Percentiles rank a stretch among this genome's conserved stretches.
Evolutionary conservation across 768 basidiomycete genomes (phyloP).

Genomic region (Pleurotus djamor): DNA sequence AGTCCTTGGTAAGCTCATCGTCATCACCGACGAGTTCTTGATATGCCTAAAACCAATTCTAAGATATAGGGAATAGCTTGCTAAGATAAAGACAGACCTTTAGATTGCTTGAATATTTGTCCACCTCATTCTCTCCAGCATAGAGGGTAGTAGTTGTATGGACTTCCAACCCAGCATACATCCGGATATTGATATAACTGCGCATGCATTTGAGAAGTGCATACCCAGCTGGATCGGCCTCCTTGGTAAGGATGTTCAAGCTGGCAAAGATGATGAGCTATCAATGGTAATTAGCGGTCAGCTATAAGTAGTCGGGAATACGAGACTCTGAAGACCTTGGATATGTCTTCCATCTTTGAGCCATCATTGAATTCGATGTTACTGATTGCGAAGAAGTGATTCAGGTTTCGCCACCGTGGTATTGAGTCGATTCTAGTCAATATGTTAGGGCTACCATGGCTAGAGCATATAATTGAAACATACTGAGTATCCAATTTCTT

Average conservation of each 20-base stretch:
- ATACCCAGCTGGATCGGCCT: slow-evolving; percentile 15
- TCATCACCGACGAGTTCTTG: not conserved
- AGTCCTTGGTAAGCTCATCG: slow-evolving; percentile 17
- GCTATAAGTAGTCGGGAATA: not conserved
- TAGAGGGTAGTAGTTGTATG: slow-evolving; percentile 25
- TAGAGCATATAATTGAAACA: slow-evolving; percentile 8
- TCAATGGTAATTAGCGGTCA: not conserved
- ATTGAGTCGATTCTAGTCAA: slow-evolving; percentile 20
- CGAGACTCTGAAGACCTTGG: slow-evolving; percentile 20
- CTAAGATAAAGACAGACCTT: slow-evolving; percentile 14
- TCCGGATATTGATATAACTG: slow-evolving; percentile 26
- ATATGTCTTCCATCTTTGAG: slow-evolving; percentile 30
- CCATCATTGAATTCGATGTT: slow-evolving; percentile 29
- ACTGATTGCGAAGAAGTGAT: slow-evolving; percentile 24
- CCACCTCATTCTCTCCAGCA: slow-evolving; percentile 14
- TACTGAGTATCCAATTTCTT: slow-evolving; percentile 22
- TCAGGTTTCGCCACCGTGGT: slow-evolving; percentile 30
- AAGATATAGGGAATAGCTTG: not conserved
- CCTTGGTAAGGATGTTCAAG: slow-evolving; percentile 16
- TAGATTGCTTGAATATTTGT: slow-evolving; percentile 13
- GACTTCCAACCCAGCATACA: slow-evolving; percentile 23
- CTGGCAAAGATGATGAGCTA: slow-evolving; percentile 26
- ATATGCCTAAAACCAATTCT: slow-evolving; percentile 2
- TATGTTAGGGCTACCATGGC: not conserved
- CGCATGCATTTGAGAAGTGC: slow-evolving; percentile 22